phyloP scores from a whole-genome alignment of 2,329 filamentous ascomycete genomes.

The Alternaria rosae region DNA sequence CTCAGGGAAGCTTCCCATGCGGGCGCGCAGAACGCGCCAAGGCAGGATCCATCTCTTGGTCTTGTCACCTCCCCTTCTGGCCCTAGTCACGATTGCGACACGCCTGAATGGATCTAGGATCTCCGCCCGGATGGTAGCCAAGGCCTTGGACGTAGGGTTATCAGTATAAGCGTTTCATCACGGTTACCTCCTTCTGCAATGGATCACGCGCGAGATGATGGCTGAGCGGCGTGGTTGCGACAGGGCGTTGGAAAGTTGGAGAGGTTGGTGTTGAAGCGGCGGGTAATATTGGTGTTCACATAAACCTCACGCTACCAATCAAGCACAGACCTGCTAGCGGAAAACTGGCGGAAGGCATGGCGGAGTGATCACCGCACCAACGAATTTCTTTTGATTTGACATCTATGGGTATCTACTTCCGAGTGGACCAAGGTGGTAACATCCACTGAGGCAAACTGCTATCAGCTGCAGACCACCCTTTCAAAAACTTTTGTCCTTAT shows the following conservation, averaged over 20 bases:
- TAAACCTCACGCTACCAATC: background rate
- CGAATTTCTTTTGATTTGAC: background rate
- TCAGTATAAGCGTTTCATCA: constrained; percentile 26
- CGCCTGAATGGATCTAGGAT: background rate
- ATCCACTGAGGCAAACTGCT: background rate
- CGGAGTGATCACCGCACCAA: background rate
- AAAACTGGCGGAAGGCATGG: background rate
- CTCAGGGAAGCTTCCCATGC: constrained; percentile 21
- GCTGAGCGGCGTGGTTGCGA: constrained; percentile 8
- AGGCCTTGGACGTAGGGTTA: constrained; percentile 22
- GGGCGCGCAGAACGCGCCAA: constrained; percentile 5
- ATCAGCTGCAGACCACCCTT: background rate
- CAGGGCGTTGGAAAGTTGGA: background rate
- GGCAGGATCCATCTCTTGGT: background rate
- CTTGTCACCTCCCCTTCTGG: constrained; percentile 15
- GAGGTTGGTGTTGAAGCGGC: background rate
- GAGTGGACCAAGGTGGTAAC: background rate
- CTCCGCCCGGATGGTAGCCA: constrained; percentile 19
- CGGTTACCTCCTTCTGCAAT: constrained; percentile 17
- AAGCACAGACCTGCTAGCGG: constrained; percentile 1
- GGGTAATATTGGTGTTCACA: background rate
- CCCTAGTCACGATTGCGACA: constrained; percentile 5
- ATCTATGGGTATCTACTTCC: background rate
- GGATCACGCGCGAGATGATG: constrained; percentile 10
- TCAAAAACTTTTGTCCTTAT: background rate